A percentile compares a stretch with the other conserved stretches of the same genome.
phyloP scores from a whole-genome alignment of 352 stramenopile genomes.

The Plasmopara halstedii region DNA sequence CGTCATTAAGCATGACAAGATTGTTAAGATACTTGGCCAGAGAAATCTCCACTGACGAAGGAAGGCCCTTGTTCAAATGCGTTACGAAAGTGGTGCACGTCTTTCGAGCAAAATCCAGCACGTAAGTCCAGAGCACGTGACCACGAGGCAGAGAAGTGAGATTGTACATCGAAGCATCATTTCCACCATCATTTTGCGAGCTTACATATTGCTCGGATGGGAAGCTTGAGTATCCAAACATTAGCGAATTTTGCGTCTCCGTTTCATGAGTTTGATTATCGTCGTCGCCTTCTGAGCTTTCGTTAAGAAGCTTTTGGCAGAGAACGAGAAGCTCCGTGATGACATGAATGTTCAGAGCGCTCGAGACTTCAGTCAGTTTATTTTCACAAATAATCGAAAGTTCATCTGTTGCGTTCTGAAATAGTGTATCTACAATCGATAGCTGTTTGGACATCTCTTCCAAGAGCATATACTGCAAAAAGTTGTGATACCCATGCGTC shows the following conservation, averaged over 20 bases:
- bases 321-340: conserved; percentile 59
- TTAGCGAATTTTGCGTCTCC: conserved; percentile 22
- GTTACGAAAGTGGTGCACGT: conserved; percentile 42
- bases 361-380: conserved; percentile 43
- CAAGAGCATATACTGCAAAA: conserved; percentile 83
- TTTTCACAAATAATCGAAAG: conserved; percentile 43
- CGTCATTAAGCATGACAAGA: conserved; percentile 64
- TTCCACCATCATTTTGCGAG: conserved; percentile 45
- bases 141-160: conserved; percentile 48
- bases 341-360: conserved; percentile 67
- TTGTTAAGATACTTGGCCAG: conserved; percentile 76
- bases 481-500: conserved; percentile 87
- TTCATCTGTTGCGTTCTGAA: conserved; percentile 57
- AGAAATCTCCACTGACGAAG: conserved; percentile 73
- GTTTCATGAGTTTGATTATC: conserved; percentile 28
- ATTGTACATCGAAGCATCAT: conserved; percentile 78
- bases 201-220: conserved; percentile 50
- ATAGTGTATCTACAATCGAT: conserved; percentile 56
- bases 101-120: conserved; percentile 35
- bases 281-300: conserved; percentile 27
- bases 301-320: conserved; percentile 49
- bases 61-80: conserved; percentile 57
- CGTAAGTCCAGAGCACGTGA: conserved; percentile 48
- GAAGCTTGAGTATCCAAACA: conserved; percentile 47
- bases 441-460: conserved; percentile 78